phyloP scores from a whole-genome alignment of 768 basidiomycete genomes.

The Psilocybe cubensis region DNA sequence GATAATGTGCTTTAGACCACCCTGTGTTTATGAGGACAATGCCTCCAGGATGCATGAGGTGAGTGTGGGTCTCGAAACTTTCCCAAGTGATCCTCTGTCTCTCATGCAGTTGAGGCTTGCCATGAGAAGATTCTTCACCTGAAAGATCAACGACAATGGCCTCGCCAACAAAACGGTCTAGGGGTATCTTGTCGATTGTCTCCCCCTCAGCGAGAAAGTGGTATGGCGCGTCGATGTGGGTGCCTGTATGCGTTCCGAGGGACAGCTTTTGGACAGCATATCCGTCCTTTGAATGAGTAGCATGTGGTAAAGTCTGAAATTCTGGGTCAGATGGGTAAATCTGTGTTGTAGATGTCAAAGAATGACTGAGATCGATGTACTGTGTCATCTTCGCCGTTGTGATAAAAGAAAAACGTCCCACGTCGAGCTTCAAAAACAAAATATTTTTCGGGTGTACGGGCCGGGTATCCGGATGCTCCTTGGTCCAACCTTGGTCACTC shows the following conservation, averaged over 20 bases:
- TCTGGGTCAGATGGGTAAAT: slow-evolving; percentile 61
- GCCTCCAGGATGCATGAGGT: slow-evolving; percentile 39
- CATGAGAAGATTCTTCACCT: slow-evolving; percentile 7
- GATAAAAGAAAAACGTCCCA: neutral
- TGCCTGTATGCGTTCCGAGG: slow-evolving; percentile 74
- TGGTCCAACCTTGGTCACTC: neutral
- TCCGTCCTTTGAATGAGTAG: slow-evolving; percentile 48
- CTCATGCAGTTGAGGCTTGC: slow-evolving; percentile 8
- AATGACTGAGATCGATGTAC: slow-evolving; percentile 59
- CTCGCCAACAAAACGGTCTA: slow-evolving; percentile 55
- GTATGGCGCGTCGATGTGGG: slow-evolving; percentile 79
- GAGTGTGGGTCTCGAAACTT: slow-evolving; percentile 41
- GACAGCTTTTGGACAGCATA: slow-evolving; percentile 55
- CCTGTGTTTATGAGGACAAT: slow-evolving; percentile 65
- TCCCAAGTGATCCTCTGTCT: slow-evolving; percentile 62
- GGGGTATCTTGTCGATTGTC: slow-evolving; percentile 61
- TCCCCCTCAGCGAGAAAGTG: slow-evolving; percentile 66
- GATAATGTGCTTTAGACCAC: slow-evolving; percentile 62
- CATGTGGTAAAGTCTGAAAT: slow-evolving; percentile 40
- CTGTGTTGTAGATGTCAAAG: slow-evolving; percentile 45
- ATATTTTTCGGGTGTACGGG: too few relatives aligned
- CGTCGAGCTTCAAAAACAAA: too few relatives aligned
- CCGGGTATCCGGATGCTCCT: neutral
- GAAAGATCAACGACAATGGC: slow-evolving; percentile 60
- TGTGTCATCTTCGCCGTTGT: neutral